phyloP scores from a whole-genome alignment of 306 rosid species.

The Pterocarpus santalinus region DNA sequence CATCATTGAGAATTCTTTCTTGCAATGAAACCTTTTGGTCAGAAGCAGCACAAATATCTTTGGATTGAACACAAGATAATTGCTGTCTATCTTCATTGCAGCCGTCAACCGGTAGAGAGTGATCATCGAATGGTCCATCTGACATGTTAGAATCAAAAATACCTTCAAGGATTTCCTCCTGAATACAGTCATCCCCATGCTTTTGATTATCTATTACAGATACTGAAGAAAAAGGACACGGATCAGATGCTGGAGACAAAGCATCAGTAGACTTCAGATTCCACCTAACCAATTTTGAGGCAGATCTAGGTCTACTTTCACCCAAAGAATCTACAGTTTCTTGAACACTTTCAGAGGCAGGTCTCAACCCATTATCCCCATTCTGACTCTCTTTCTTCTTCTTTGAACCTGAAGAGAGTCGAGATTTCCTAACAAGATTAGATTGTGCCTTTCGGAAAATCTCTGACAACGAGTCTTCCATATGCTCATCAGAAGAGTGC shows the following conservation, averaged over 20 bases:
- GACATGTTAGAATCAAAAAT: conserved; percentile 50
- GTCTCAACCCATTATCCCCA: conserved; percentile 55
- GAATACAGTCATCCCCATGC: conserved; percentile 38
- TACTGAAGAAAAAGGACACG: conserved; percentile 36
- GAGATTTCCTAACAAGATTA: conserved; percentile 59
- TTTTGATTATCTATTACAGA: conserved; percentile 50
- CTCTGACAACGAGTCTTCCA: conserved; percentile 66
- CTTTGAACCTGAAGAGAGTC: conserved; percentile 46
- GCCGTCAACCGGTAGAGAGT: conserved; percentile 42
- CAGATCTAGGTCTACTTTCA: conserved; percentile 48
- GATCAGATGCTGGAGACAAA: conserved; percentile 42
- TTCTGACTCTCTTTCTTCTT: conserved; percentile 52
- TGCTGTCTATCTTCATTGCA: conserved; percentile 54
- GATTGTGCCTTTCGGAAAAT: conserved; percentile 65
- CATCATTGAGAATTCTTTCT: conserved; percentile 46
- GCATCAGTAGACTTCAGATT: conserved; percentile 37
- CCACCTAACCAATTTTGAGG: conserved; percentile 30
- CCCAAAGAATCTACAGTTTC: conserved; percentile 44
- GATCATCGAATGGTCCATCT: conserved; percentile 48
- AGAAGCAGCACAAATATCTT: conserved; percentile 43
- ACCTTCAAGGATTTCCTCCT: conserved; percentile 46
- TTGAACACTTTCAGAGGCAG: conserved; percentile 39
- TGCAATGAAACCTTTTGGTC: conserved; percentile 53
- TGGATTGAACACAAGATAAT: conserved; percentile 42
- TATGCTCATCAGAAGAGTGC: conserved; percentile 50